These are phyloP conservation scores for Fomes fomentarius DNA, from an alignment of 1,284 basidiomycete genomes.

Conservation along the genomic window DNA sequence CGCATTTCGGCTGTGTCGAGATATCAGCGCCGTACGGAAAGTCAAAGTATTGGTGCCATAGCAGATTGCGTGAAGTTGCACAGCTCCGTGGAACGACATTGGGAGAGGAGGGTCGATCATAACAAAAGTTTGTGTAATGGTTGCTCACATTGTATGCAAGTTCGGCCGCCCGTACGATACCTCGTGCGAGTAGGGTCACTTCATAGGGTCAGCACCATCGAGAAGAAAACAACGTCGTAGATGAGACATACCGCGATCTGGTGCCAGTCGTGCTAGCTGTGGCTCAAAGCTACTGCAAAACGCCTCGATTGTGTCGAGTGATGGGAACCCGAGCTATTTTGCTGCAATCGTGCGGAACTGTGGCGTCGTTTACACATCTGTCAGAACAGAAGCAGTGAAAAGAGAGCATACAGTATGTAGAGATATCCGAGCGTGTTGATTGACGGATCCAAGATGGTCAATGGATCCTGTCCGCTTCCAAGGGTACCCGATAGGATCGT, in stretches of 20 bases:
- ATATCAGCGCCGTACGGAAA: no score
- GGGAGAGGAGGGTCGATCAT: no score
- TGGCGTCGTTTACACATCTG: slow-evolving; percentile 4
- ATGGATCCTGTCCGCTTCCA: slow-evolving; percentile 61
- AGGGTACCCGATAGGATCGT: slow-evolving; percentile 42
- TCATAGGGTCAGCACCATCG: slow-evolving; percentile 8
- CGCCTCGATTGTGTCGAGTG: slow-evolving; percentile 46
- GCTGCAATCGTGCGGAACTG: slow-evolving; percentile 58
- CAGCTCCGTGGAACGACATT: no score
- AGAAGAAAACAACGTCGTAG: not conserved
- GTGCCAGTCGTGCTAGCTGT: slow-evolving; percentile 61
- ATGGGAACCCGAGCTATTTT: slow-evolving; percentile 30
- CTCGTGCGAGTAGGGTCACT: slow-evolving; percentile 41
- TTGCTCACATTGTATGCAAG: slow-evolving; percentile 28
- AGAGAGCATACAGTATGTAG: slow-evolving; percentile 67
- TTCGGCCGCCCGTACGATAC: slow-evolving; percentile 32
- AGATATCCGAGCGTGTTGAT: slow-evolving; percentile 65
- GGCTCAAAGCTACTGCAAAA: slow-evolving; percentile 65
- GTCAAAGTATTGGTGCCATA: no score
- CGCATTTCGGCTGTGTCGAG: slow-evolving; percentile 44
- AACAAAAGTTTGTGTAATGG: not conserved
- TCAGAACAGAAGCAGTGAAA: no score
- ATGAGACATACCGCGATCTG: slow-evolving; percentile 60
- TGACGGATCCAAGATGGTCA: slow-evolving; percentile 55
- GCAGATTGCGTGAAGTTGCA: no score